Evolutionary conservation across 805 yeast genomes (phyloP).

Genomic region (Kuraishia floccosa): DNA sequence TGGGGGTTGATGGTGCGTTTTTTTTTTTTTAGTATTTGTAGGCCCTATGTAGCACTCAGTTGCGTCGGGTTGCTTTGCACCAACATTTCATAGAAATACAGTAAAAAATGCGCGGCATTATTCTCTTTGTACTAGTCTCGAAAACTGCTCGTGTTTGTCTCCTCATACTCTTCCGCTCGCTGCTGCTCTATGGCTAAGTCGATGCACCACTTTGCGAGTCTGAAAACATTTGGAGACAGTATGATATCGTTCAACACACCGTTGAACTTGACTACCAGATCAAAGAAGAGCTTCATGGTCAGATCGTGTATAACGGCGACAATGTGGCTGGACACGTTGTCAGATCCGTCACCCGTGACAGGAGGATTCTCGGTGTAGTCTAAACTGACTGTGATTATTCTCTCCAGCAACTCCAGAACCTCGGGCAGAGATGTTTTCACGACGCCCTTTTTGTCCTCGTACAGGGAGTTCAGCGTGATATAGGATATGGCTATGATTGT

Average conservation of each 20-base stretch:
- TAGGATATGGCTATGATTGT: constrained; percentile 52
- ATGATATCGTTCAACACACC: constrained; percentile 52
- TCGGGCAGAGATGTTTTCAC: constrained; percentile 47
- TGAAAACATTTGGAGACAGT: constrained; percentile 50
- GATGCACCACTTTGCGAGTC: constrained; percentile 62
- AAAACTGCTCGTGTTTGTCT: neutral
- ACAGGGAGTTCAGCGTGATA: constrained; percentile 45
- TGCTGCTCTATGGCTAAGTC: constrained; percentile 50
- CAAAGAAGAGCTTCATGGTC: constrained; percentile 51
- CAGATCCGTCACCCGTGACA: constrained; percentile 8
- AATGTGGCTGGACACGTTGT: no score
- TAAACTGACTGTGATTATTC: constrained; percentile 44
- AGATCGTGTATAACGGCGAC: constrained; percentile 51
- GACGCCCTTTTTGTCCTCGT: constrained; percentile 48
- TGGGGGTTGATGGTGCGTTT: no score
- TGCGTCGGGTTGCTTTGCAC: no score
- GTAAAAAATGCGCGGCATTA: no score
- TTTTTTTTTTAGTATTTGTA: no score
- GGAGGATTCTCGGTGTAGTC: constrained; percentile 29
- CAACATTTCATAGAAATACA: no score
- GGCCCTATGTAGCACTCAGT: no score
- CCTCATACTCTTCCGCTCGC: constrained; percentile 11
- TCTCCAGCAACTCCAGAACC: constrained; percentile 45
- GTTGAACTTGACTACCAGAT: constrained; percentile 54
- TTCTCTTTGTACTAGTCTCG: no score